A percentile compares a stretch with the other conserved stretches of the same genome.
phyloP scores from a whole-genome alignment of 2,329 filamentous ascomycete species.

The Venturia asperata region DNA sequence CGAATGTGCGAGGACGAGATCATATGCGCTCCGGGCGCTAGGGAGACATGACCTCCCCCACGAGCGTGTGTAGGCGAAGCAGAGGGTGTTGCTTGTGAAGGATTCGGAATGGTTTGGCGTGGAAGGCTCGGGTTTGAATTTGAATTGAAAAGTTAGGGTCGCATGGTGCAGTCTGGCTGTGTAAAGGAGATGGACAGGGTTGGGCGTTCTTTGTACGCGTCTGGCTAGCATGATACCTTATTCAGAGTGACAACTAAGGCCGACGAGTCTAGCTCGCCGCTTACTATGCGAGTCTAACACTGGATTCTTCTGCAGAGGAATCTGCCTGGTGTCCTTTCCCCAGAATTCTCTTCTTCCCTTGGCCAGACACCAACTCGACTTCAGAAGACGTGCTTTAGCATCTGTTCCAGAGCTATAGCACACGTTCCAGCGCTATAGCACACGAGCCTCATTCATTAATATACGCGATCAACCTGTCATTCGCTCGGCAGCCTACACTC shows the following conservation, averaged over 20 bases:
- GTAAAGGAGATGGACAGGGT: not conserved
- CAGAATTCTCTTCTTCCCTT: too few relatives aligned
- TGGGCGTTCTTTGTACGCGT: not conserved
- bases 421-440: too few relatives aligned
- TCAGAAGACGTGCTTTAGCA: too few relatives aligned
- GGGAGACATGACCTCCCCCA: not conserved
- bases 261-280: not conserved
- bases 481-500: too few relatives aligned
- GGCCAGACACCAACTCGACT: too few relatives aligned
- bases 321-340: too few relatives aligned
- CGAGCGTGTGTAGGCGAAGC: not conserved
- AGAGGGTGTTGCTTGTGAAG: not conserved
- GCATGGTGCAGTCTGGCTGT: not conserved
- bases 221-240: too few relatives aligned
- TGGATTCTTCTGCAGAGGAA: too few relatives aligned
- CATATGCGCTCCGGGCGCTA: not conserved
- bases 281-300: not conserved
- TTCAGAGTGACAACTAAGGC: too few relatives aligned
- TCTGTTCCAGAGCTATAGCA: too few relatives aligned
- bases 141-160: not conserved
- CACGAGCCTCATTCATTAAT: too few relatives aligned
- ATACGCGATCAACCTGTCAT: too few relatives aligned
- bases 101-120: not conserved
- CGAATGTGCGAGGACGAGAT: not conserved
- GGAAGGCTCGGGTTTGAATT: not conserved